phyloP scores from a whole-genome alignment of 2,329 filamentous ascomycete species.

The Ilyonectria destructans region DNA sequence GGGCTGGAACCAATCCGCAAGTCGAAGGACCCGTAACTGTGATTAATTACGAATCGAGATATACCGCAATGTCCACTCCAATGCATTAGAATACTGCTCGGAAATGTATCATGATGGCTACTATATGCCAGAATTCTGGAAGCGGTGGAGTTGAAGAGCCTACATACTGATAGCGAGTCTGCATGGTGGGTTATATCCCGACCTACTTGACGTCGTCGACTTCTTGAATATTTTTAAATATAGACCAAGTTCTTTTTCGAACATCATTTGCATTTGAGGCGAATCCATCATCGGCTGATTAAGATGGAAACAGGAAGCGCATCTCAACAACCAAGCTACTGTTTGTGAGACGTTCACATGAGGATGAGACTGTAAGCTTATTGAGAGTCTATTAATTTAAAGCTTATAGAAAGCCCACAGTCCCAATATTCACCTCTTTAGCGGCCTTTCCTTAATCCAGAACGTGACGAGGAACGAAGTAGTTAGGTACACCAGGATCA shows the following conservation, averaged over 20 bases:
- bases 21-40: conserved; percentile 40
- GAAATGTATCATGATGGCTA: conserved; percentile 2
- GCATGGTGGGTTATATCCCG: not conserved
- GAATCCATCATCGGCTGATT: not conserved
- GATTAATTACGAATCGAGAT: conserved; percentile 1
- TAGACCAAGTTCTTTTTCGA: not conserved
- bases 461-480: conserved; percentile 59
- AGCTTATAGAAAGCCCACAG: not conserved
- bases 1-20: conserved; percentile 67
- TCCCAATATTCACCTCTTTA: conserved; percentile 55
- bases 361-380: not conserved
- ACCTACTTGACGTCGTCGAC: not conserved
- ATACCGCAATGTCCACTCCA: not conserved
- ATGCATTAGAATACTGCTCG: not conserved
- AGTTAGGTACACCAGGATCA: conserved; percentile 56
- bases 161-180: not conserved
- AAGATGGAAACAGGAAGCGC: not conserved
- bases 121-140: not conserved
- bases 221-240: not conserved
- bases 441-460: conserved; percentile 72
- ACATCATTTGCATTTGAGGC: not conserved
- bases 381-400: not conserved
- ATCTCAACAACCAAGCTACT: not conserved
- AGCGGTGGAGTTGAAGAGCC: not conserved
- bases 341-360: not conserved